A percentile compares a stretch with the other conserved stretches of the same genome.
Evolutionary conservation across 805 yeast genomes (phyloP).

Genomic region (Yarrowia osloensis): DNA sequence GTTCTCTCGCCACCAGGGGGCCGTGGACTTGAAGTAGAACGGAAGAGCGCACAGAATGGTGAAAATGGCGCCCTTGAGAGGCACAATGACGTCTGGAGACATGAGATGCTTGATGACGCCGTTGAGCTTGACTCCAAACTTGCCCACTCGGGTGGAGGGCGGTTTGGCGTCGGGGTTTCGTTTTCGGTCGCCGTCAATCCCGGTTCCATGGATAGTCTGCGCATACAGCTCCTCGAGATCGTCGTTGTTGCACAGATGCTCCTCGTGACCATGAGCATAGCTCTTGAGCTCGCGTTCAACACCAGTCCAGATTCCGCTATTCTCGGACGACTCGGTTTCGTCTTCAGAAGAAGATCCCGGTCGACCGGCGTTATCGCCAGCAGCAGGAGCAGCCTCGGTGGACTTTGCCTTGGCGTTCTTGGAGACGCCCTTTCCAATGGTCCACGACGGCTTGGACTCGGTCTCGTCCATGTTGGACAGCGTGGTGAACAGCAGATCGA

Average conservation of each 20-base stretch:
- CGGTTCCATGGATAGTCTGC: neutral
- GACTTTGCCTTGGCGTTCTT: neutral
- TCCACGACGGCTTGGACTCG: slow-evolving; percentile 4
- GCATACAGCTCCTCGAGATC: slow-evolving; percentile 12
- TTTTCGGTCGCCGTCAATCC: neutral
- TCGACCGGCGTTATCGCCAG: neutral
- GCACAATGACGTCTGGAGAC: slow-evolving; percentile 34
- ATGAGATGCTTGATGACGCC: neutral
- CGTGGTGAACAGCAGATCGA: neutral
- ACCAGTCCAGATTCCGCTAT: neutral
- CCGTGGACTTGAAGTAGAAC: slow-evolving; percentile 37
- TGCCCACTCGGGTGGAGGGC: neutral
- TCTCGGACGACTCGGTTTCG: neutral
- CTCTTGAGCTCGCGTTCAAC: neutral
- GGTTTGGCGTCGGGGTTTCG: slow-evolving; percentile 28
- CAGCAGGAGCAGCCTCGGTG: slow-evolving; percentile 7
- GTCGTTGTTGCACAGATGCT: slow-evolving; percentile 22
- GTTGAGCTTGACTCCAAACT: slow-evolving; percentile 4
- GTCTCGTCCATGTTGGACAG: slow-evolving; percentile 19
- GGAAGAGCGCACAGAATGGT: slow-evolving; percentile 38
- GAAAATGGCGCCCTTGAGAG: slow-evolving; percentile 38
- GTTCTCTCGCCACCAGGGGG: slow-evolving; percentile 36
- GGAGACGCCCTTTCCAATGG: neutral
- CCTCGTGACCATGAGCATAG: slow-evolving; percentile 3
- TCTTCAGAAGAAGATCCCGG: neutral